phyloP scores from a whole-genome alignment of 1,139 yeast species.

The Hansenula lynferdii region DNA sequence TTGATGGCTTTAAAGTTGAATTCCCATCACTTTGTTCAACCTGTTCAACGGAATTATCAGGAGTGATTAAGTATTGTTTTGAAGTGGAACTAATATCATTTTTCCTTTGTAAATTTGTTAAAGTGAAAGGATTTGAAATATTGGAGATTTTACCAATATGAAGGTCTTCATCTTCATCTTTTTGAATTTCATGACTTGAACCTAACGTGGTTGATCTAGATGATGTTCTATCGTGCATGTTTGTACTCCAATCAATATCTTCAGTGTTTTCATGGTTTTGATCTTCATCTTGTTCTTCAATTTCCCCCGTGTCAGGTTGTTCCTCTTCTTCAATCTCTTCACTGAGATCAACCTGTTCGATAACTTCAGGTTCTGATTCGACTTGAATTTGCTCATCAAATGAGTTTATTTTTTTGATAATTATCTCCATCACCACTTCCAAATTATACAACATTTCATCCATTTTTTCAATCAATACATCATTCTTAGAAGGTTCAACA shows the following conservation, averaged over 20 bases:
- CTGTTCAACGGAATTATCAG: not conserved
- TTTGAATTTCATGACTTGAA: not conserved
- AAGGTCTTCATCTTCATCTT: constrained; percentile 18
- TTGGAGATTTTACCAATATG: constrained; percentile 18
- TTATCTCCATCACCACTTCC: not conserved
- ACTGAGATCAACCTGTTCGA: not conserved
- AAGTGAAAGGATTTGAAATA: constrained; percentile 27
- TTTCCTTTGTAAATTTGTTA: constrained; percentile 15
- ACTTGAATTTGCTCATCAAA: not conserved
- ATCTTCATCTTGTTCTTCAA: not conserved
- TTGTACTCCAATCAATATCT: constrained; percentile 10
- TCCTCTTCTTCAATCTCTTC: not conserved
- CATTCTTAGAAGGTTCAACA: constrained; percentile 42
- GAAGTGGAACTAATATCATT: not conserved
- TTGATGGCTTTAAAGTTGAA: not conserved
- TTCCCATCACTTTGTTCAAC: not conserved
- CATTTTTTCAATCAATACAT: constrained; percentile 28
- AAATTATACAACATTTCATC: constrained; percentile 13
- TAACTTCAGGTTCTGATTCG: not conserved
- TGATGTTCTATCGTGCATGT: constrained; percentile 18
- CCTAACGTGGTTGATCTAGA: constrained; percentile 15
- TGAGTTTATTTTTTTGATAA: not conserved
- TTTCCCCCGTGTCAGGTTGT: not conserved
- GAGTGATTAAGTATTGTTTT: not conserved
- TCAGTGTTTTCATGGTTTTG: not conserved